phyloP scores from a whole-genome alignment of 148 eudicot genomes.

The Heliosperma pusillum region DNA sequence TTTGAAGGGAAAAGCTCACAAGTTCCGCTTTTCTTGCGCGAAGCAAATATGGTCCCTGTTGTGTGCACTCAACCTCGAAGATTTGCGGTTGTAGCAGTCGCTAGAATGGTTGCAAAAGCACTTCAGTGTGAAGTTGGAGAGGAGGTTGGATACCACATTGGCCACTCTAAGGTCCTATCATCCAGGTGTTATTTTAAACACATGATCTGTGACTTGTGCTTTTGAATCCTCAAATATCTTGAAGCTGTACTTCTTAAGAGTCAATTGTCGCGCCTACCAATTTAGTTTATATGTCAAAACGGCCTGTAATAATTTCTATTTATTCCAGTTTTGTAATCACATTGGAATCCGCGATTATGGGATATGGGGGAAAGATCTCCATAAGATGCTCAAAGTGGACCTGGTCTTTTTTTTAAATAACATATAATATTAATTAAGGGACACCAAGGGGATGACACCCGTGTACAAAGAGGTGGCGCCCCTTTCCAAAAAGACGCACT shows the following conservation, averaged over 20 bases:
- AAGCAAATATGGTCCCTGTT: conserved; percentile 72
- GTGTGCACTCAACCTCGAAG: conserved; percentile 95
- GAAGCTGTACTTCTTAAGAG: background rate
- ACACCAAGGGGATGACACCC: too few relatives aligned
- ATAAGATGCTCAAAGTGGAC: conserved; percentile 3
- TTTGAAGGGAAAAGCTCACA: conserved; percentile 91
- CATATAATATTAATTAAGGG: too few relatives aligned
- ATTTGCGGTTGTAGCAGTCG: conserved; percentile 97
- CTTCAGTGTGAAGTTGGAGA: conserved; percentile 81
- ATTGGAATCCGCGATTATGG: background rate
- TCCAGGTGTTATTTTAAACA: conserved; percentile 43
- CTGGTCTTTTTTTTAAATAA: background rate
- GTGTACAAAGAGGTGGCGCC: too few relatives aligned
- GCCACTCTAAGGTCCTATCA: conserved; percentile 76
- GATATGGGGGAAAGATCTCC: background rate
- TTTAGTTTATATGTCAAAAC: background rate
- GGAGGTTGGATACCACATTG: conserved; percentile 97
- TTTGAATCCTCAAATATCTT: background rate
- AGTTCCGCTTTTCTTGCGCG: conserved; percentile 76
- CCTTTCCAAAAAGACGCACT: too few relatives aligned
- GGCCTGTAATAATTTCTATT: background rate
- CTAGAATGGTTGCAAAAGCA: conserved; percentile 87
- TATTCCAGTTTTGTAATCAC: background rate
- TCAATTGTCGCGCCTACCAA: background rate
- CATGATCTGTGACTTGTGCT: conserved; percentile 7